Evolutionary conservation across 805 yeast species (phyloP).

Genomic region (Candida methanosorbosa): DNA sequence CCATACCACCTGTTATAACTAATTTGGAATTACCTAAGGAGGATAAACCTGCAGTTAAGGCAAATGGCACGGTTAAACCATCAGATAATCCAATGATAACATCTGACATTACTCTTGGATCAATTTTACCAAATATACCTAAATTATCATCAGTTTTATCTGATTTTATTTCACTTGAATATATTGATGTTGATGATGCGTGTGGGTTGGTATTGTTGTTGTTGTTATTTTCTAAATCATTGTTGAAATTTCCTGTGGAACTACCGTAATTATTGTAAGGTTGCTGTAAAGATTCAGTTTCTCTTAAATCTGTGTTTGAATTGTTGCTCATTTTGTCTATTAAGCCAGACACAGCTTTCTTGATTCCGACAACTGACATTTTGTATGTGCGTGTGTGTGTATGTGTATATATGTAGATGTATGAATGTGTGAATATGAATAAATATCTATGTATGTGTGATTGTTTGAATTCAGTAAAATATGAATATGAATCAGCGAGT

Average conservation of each 20-base stretch:
- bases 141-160: neutral
- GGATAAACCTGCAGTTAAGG: conserved; percentile 91
- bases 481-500: too few species aligned
- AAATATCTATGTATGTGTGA: too few species aligned
- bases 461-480: too few species aligned
- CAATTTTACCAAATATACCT: conserved; percentile 42
- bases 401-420: too few species aligned
- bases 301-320: neutral
- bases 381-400: too few species aligned
- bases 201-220: neutral
- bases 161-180: neutral
- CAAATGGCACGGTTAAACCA: conserved; percentile 98
- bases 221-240: neutral
- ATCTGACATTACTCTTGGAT: conserved; percentile 92
- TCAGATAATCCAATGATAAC: conserved; percentile 89
- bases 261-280: neutral
- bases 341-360: neutral
- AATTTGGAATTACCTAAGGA: conserved; percentile 82
- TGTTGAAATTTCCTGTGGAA: neutral
- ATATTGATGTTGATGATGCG: too few species aligned
- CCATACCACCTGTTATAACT: conserved; percentile 97
- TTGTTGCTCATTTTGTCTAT: neutral
- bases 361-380: conserved; percentile 1
- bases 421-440: too few species aligned
- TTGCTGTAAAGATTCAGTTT: neutral